Evolutionary conservation across 75 land plant species (phyloP).

Genomic region (Cunninghamia lanceolata): DNA sequence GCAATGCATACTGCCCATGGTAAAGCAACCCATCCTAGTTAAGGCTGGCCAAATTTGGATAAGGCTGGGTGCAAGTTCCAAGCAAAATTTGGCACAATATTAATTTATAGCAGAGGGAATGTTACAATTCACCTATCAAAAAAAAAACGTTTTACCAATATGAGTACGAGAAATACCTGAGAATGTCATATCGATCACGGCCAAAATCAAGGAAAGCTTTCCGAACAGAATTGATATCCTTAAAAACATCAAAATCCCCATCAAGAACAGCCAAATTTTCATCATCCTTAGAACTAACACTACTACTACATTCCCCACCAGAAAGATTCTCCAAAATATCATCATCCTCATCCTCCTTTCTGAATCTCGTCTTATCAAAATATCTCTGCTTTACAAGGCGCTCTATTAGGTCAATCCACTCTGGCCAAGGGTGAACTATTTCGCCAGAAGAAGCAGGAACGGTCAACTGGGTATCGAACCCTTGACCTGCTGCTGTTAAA

Average conservation of each 20-base stretch:
- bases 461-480: not conserved
- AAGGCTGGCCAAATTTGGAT: not conserved
- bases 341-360: not conserved
- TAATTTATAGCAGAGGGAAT: not conserved
- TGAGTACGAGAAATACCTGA: slow-evolving; percentile 27
- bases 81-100: not conserved
- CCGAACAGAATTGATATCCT: slow-evolving; percentile 46
- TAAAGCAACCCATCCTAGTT: not conserved
- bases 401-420: slow-evolving; percentile 78
- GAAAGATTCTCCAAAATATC: slow-evolving; percentile 3
- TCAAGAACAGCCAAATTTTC: not conserved
- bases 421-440: slow-evolving; percentile 68
- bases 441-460: slow-evolving; percentile 14
- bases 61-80: not conserved
- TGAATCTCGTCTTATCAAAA: slow-evolving; percentile 38
- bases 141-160: not conserved
- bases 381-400: slow-evolving; percentile 59
- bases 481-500: not conserved
- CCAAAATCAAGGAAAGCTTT: slow-evolving; percentile 57
- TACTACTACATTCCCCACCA: not conserved
- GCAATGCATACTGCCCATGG: not conserved
- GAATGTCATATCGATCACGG: slow-evolving; percentile 62
- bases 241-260: slow-evolving; percentile 40
- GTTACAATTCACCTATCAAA: not conserved
- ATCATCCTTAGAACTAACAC: not conserved